Percentiles rank a stretch among this genome's conserved stretches.
phyloP scores from a whole-genome alignment of 2,329 filamentous ascomycete genomes.

The Hortaea werneckii region DNA sequence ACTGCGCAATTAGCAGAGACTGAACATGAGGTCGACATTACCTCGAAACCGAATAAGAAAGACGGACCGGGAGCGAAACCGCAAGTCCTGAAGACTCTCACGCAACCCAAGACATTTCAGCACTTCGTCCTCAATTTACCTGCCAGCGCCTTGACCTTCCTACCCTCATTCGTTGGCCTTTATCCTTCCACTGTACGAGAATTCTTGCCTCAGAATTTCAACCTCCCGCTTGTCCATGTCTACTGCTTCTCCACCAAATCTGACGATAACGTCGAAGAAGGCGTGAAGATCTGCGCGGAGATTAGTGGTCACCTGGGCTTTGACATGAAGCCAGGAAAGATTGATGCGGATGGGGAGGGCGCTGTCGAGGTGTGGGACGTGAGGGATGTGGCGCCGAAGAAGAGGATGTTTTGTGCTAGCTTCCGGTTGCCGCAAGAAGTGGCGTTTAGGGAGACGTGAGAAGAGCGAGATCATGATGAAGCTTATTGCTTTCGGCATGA shows the following conservation, averaged over 20 bases:
- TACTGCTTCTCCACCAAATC: constrained; percentile 86
- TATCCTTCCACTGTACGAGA: constrained; percentile 42
- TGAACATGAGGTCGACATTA: constrained; percentile 41
- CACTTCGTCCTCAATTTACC: constrained; percentile 99
- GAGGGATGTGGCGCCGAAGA: constrained; percentile 80
- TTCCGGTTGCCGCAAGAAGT: constrained; percentile 77
- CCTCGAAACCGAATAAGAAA: constrained; percentile 20
- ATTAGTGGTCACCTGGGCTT: constrained; percentile 53
- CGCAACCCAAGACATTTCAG: constrained; percentile 63
- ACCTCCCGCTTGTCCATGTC: constrained; percentile 77
- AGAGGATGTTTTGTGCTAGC: constrained; percentile 92
- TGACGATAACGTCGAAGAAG: constrained; percentile 57
- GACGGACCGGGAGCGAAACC: constrained; percentile 15
- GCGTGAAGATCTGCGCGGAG: constrained; percentile 52
- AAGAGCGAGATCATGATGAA: neutral
- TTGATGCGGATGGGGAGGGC: constrained; percentile 32
- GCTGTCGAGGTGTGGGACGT: constrained; percentile 54
- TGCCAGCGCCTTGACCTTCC: constrained; percentile 76
- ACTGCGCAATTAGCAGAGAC: constrained; percentile 47
- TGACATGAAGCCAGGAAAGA: constrained; percentile 45
- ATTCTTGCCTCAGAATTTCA: constrained; percentile 14
- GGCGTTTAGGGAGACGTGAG: constrained; percentile 47
- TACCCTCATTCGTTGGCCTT: constrained; percentile 65
- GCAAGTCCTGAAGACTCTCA: constrained; percentile 28
- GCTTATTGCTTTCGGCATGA: neutral